phyloP scores from a whole-genome alignment of 805 yeast genomes.

The Yamadazyma laniorum region DNA sequence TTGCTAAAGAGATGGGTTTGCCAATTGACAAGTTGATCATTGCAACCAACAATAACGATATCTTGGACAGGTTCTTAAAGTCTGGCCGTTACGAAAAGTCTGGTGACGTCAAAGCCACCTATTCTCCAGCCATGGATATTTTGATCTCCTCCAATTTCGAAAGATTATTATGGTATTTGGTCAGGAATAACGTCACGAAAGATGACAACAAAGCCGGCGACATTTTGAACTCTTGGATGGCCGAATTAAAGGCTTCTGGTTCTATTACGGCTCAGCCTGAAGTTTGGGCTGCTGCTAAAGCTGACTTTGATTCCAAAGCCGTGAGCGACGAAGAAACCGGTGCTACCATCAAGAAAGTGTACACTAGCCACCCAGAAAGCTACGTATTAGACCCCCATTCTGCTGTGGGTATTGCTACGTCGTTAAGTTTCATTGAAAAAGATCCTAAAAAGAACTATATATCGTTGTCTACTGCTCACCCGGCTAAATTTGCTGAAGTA shows the following conservation, averaged over 20 bases:
- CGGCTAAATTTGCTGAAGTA: constrained; percentile 97
- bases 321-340: constrained; percentile 77
- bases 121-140: constrained; percentile 99
- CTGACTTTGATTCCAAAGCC: constrained; percentile 73
- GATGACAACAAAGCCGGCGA: constrained; percentile 70
- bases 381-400: constrained; percentile 96
- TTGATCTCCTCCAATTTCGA: constrained; percentile 94
- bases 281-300: constrained; percentile 64
- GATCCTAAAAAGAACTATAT: constrained; percentile 49
- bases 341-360: constrained; percentile 71
- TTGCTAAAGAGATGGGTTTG: constrained; percentile 92
- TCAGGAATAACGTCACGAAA: constrained; percentile 63
- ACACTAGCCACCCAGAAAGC: constrained; percentile 54
- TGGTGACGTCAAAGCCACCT: constrained; percentile 74
- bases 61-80: constrained; percentile 86
- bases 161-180: constrained; percentile 92
- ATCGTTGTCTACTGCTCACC: constrained; percentile 95
- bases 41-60: constrained; percentile 95
- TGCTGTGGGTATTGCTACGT: constrained; percentile 87
- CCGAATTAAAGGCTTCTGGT: constrained; percentile 70
- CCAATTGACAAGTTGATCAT: constrained; percentile 84
- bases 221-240: constrained; percentile 73
- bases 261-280: constrained; percentile 66
- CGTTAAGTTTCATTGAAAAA: constrained; percentile 57
- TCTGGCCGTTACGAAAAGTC: constrained; percentile 81